Percentiles rank a stretch among this genome's conserved stretches.
phyloP scores from a whole-genome alignment of 768 basidiomycete genomes.

The Gelatoporia subvermispora region DNA sequence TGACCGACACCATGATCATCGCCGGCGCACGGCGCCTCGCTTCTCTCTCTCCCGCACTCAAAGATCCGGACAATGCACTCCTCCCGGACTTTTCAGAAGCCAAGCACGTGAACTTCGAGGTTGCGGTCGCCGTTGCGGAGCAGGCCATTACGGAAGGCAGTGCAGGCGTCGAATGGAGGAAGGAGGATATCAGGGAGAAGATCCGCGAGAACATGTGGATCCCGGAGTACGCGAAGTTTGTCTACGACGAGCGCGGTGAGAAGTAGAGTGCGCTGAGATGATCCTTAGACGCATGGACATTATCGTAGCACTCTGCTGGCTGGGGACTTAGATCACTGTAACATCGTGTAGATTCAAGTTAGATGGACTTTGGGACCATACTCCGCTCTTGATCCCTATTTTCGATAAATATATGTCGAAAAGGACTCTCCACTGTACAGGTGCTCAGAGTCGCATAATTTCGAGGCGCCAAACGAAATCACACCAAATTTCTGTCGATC shows the following conservation, averaged over 20 bases:
- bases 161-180: constrained; percentile 53
- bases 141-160: constrained; percentile 71
- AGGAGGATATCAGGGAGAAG: constrained; percentile 49
- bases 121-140: constrained; percentile 78
- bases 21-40: constrained; percentile 75
- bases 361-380: no score
- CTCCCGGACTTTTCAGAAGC: constrained; percentile 76
- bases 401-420: no score
- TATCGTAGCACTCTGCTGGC: no score
- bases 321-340: no score
- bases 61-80: constrained; percentile 65
- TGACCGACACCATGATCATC: constrained; percentile 88
- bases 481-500: no score
- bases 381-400: no score
- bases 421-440: no score
- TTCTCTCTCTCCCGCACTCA: constrained; percentile 66
- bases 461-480: no score
- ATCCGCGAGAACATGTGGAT: constrained; percentile 54
- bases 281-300: not conserved
- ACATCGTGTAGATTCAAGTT: no score
- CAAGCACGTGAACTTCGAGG: constrained; percentile 68
- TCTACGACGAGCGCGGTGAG: constrained; percentile 51
- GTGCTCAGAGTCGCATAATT: no score
- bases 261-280: not conserved
- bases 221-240: constrained; percentile 60